These are phyloP conservation scores for Taphrina populina DNA, from an alignment of 1,139 yeast species.

Conservation along the genomic window DNA sequence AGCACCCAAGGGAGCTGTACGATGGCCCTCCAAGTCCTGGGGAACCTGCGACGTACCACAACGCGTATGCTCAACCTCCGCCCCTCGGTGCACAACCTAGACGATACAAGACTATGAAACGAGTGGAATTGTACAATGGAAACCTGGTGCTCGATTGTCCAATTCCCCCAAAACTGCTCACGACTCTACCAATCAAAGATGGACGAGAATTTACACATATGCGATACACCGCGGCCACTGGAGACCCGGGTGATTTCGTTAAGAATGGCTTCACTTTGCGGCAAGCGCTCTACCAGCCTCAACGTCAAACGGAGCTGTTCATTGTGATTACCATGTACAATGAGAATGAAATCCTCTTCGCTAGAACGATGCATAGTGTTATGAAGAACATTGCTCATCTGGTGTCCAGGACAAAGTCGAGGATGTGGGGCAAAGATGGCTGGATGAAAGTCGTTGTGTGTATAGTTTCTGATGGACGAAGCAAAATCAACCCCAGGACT, in stretches of 20 bases:
- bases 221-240: conserved; percentile 80
- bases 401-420: conserved; percentile 55
- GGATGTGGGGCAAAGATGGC: conserved; percentile 68
- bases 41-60: not conserved
- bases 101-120: conserved; percentile 49
- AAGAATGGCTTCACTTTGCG: conserved; percentile 62
- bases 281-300: conserved; percentile 64
- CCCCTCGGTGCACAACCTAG: conserved; percentile 42
- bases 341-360: conserved; percentile 71
- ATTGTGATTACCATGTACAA: conserved; percentile 78
- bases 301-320: conserved; percentile 69
- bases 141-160: conserved; percentile 79
- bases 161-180: conserved; percentile 60
- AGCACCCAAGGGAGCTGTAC: conserved; percentile 9
- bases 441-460: conserved; percentile 78
- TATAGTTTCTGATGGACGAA: conserved; percentile 76
- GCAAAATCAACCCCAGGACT: conserved; percentile 64
- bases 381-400: conserved; percentile 70
- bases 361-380: conserved; percentile 72
- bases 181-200: conserved; percentile 55
- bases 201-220: conserved; percentile 70
- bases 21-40: conserved; percentile 19
- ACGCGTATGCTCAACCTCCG: conserved; percentile 10
- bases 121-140: conserved; percentile 62
- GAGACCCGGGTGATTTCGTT: conserved; percentile 67